These are phyloP conservation scores for Schizothecium vesticola DNA, from an alignment of 495 filamentous ascomycete species.

Conservation along the genomic window DNA sequence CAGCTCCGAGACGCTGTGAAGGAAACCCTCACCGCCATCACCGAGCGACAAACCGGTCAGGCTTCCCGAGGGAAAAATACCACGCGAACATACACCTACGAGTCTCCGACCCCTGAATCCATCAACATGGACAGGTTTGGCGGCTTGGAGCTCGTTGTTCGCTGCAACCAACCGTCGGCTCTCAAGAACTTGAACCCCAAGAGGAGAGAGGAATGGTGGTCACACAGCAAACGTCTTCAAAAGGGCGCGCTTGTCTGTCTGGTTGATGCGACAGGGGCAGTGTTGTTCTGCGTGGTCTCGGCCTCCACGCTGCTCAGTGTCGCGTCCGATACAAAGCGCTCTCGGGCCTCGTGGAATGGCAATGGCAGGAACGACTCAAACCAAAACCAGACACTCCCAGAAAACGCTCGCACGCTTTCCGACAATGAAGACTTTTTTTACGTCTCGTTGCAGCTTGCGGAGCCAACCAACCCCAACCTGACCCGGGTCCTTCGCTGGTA, in stretches of 20 bases:
- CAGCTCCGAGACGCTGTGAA: constrained; percentile 55
- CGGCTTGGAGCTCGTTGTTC: constrained; percentile 51
- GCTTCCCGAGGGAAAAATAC: constrained; percentile 13
- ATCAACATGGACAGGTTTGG: constrained; percentile 41
- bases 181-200: constrained; percentile 23
- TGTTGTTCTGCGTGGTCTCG: constrained; percentile 53
- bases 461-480: constrained; percentile 28
- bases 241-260: constrained; percentile 56
- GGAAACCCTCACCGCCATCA: constrained; percentile 31
- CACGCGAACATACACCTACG: constrained; percentile 37
- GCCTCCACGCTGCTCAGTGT: constrained; percentile 24
- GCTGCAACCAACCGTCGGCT: constrained; percentile 50
- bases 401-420: constrained; percentile 15
- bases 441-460: constrained; percentile 26
- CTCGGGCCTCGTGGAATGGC: too few species aligned
- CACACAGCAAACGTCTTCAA: constrained; percentile 49
- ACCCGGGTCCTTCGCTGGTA: constrained; percentile 26
- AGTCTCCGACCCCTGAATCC: constrained; percentile 29
- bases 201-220: constrained; percentile 57
- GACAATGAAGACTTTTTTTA: constrained; percentile 23
- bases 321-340: background rate
- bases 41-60: background rate
- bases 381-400: background rate
- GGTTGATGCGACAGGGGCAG: constrained; percentile 38
- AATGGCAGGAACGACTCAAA: background rate